Evolutionary conservation across 2,329 filamentous ascomycete species (phyloP), one percentile per base, ranked within the genome.

Genomic region (Curvularia sp.): DNA sequence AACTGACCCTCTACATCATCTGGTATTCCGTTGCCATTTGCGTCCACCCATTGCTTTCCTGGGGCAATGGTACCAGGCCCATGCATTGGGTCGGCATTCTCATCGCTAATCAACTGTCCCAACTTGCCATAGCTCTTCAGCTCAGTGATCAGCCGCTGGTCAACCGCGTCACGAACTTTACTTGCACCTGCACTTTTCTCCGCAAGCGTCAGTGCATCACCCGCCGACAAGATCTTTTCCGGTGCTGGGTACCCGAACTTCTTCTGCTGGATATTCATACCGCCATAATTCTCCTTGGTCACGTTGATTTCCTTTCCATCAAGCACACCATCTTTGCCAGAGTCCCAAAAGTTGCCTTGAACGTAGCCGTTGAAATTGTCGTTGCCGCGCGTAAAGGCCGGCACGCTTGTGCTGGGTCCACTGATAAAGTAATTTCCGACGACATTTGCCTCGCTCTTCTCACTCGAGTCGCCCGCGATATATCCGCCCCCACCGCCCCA

Each of bases 381-480:
- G 54, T 84, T 85, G n/a, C 84, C 82, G n/a, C 83, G 78, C 1
- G 82, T 84, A 60, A 85, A 86, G 0, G 82, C 81, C 1, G 80
- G 77, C 2, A 80, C 79, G 25, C 71, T 79, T 3, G 83, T 85
- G 45, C 75, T 80, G 0, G 83, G 83, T 0, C 84, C 84, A 1
- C 80, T 80, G 58, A 86, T 82, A 71, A 85, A 86, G 70, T 86
- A 85, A 70, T 86, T 86, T 58, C 82, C 81, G 51, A 85, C 76
- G 54, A 86, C 82, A 59, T 86, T 84, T 5, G 78, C 82, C 48
- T 80, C 78, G 51, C 80, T 84, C 25, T 76, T 65, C 4, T 79
- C 82, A 0, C 66, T 73, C 32, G 80, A 82, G 59, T 83, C 82
- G 2, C 83, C 83, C 0, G 82, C 82, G 50, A 84, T 86, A 52